Conservation (phyloP, 768 basidiomycete genomes). For the Tricholoma bakamatsutake region DNA sequence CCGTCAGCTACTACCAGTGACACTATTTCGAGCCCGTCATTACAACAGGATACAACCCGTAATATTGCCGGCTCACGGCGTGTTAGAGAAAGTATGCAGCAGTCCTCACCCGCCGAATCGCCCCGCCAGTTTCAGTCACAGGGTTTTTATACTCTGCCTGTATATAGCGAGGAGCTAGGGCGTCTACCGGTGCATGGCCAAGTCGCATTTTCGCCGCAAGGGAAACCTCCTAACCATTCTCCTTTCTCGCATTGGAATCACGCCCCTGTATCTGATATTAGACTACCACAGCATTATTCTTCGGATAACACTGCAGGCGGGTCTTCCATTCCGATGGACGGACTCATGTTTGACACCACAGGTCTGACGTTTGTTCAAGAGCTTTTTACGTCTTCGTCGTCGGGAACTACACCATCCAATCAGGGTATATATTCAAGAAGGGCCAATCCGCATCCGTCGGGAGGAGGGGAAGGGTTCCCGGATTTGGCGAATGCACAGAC, state of each 20-base stretch:
- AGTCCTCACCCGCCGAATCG: neutral
- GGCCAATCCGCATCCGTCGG: neutral
- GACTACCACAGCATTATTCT: neutral
- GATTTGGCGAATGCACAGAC: conserved; percentile 6
- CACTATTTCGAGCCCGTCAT: conserved; percentile 5
- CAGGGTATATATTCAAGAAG: neutral
- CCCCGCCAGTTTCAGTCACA: neutral
- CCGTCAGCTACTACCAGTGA: conserved; percentile 11
- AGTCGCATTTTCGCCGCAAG: conserved; percentile 7
- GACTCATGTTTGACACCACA: neutral
- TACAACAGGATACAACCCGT: conserved; percentile 17
- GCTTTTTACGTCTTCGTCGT: neutral
- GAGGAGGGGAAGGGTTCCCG: neutral
- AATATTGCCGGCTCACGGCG: conserved; percentile 34
- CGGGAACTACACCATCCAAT: neutral
- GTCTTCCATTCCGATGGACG: neutral
- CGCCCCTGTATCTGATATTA: neutral
- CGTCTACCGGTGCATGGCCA: conserved; percentile 40
- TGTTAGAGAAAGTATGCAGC: conserved; percentile 14
- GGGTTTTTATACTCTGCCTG: conserved; percentile 33
- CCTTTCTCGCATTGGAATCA: neutral
- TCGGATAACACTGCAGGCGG: neutral
- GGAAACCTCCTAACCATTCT: neutral
- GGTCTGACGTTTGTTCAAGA: neutral
- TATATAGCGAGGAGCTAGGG: conserved; percentile 59